Evolutionary conservation across 495 filamentous ascomycete species (phyloP).

Genomic region (Neurospora sp.): DNA sequence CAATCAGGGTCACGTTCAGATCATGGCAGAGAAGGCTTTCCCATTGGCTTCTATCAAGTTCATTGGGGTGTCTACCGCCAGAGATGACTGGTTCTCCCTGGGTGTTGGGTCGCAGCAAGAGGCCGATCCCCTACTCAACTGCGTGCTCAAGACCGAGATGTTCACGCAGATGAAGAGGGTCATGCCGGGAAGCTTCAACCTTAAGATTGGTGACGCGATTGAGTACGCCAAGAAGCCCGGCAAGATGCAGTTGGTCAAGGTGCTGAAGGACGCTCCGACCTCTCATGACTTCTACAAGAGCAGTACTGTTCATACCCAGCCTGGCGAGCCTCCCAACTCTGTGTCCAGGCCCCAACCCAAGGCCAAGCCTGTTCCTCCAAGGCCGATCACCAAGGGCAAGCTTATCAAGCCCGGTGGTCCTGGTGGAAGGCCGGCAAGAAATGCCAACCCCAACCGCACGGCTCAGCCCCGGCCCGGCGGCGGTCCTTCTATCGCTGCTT

Average conservation of each 20-base stretch:
- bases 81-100: conserved; percentile 95
- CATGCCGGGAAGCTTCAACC: conserved; percentile 65
- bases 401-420: conserved; percentile 86
- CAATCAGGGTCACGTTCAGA: conserved; percentile 70
- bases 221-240: conserved; percentile 98
- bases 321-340: conserved; percentile 74
- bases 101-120: conserved; percentile 82
- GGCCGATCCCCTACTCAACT: conserved; percentile 82
- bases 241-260: conserved; percentile 80
- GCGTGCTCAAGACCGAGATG: conserved; percentile 93
- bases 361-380: conserved; percentile 69
- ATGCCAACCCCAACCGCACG: conserved; percentile 40
- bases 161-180: conserved; percentile 76
- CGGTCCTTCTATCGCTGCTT: conserved; percentile 7
- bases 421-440: conserved; percentile 64
- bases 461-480: conserved; percentile 32
- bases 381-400: conserved; percentile 84
- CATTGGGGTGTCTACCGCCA: conserved; percentile 64
- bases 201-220: conserved; percentile 75
- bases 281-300: conserved; percentile 91
- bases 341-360: conserved; percentile 78
- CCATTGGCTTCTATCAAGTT: conserved; percentile 80
- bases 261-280: conserved; percentile 68
- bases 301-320: conserved; percentile 74
- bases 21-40: conserved; percentile 70